phyloP scores from a whole-genome alignment of 2,329 filamentous ascomycete genomes.

The Cladosporium sphaerospermum region DNA sequence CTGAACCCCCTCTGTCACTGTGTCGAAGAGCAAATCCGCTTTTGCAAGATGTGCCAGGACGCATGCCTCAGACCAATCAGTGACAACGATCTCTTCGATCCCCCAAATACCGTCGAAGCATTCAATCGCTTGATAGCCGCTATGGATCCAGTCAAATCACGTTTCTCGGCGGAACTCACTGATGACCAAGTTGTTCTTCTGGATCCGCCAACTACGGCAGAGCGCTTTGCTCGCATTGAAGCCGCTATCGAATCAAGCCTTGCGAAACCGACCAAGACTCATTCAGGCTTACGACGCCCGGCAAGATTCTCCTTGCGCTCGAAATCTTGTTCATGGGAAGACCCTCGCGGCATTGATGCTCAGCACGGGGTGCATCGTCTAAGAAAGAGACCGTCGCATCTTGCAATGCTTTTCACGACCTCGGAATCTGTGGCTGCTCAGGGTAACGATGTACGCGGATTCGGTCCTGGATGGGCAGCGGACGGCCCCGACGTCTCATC shows the following conservation, averaged over 20 bases:
- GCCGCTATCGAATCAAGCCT: not conserved
- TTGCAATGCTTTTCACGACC: not conserved
- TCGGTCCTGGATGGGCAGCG: not conserved
- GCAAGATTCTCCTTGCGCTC: no score
- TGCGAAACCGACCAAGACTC: no score
- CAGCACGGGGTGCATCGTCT: not conserved
- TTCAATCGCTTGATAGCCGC: slow-evolving; percentile 1
- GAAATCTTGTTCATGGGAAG: no score
- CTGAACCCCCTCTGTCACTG: no score
- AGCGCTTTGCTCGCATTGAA: slow-evolving; percentile 1
- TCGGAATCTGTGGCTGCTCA: no score
- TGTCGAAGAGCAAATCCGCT: not conserved
- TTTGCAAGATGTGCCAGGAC: not conserved
- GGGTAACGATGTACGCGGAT: no score
- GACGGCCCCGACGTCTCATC: not conserved
- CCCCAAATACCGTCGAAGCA: not conserved
- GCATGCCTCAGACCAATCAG: not conserved
- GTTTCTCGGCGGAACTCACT: not conserved
- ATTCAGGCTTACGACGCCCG: no score
- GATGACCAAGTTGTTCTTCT: not conserved
- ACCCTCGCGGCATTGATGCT: no score
- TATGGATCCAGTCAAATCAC: not conserved
- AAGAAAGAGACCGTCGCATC: not conserved
- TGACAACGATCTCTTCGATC: not conserved
- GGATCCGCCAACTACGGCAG: not conserved